phyloP scores from a whole-genome alignment of 164 flowering plant species.

The Platanus orientalis region DNA sequence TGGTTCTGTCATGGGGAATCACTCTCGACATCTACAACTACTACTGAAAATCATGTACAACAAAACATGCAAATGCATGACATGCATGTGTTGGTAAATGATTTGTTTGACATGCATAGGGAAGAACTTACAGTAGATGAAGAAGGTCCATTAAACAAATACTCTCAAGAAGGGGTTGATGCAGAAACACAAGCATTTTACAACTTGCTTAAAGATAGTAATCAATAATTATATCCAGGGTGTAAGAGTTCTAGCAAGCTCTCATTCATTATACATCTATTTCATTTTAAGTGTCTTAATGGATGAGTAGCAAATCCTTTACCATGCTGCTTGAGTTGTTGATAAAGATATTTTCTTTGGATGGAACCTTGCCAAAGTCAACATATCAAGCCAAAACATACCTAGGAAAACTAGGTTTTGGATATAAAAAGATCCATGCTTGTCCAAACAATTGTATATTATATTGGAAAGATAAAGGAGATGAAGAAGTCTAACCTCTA shows the following conservation, averaged over 20 bases:
- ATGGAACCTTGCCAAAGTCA: no score
- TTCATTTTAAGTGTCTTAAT: no score
- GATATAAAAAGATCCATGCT: not conserved
- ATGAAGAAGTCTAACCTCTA: not conserved
- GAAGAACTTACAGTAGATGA: not conserved
- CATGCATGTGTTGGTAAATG: not conserved
- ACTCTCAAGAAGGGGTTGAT: not conserved
- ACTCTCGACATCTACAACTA: no score
- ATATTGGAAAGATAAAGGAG: not conserved
- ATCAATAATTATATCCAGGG: no score
- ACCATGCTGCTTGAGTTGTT: conserved; percentile 1
- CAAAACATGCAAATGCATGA: not conserved
- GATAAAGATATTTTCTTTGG: no score
- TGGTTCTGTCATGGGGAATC: not conserved
- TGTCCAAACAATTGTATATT: no score
- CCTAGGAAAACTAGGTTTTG: not conserved
- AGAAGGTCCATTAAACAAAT: no score
- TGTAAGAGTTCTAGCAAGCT: no score
- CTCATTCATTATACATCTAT: no score
- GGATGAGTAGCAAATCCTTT: not conserved
- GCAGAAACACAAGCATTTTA: no score
- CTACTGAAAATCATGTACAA: no score
- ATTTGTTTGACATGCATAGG: not conserved
- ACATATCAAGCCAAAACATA: not conserved
- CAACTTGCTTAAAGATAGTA: no score